Base-by-base conservation (phyloP, 495 filamentous ascomycete genomes). In the Lentithecium fluviatile region DNA sequence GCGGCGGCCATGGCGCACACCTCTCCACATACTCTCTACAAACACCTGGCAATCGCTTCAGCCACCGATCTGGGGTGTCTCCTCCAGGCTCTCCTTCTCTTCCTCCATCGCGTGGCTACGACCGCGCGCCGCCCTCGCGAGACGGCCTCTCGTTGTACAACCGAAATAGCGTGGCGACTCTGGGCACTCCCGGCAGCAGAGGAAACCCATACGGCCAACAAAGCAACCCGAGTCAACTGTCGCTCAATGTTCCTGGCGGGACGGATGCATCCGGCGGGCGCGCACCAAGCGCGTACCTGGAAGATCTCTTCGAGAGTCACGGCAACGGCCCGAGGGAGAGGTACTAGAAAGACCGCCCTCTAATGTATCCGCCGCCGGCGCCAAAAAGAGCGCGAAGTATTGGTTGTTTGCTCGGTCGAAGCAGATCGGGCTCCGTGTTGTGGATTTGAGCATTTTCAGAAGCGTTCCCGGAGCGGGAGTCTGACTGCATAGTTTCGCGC, bases 281-380 rank as follows among this genome's bases (percentile, higher is more conserved):
- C 40, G 90, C 91, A 25, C 94, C 94, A 11, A 96, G 91, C 73
- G 89, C 92, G 42, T 96, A 92, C 70, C 74, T 98, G 42, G 93
- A 98, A 58, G 94, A 97, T 77, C 68, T 98, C 57, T 88, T 98
- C 70, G 91, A 92, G 69, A 84, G 77, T 59, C 85, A 87, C 70
- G 72, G 69, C 12, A 67, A 66, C 48, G 73, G 71, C 56, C 70
- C 70, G 25, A 62, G 67, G 65, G 70, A 73, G 52, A 45, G 70
- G 57, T 73, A 66, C 52, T 68, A 58, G 53, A 19, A 24, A 24
- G 6, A 24, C 20, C 19, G 21, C 5, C 45, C 21, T 15, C 2
- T 24, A 2, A 13, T 42, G 6, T 21, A 21, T 10, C 15, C 34
- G 37, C 32, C 11, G 21, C 19, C 15, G 25, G 52, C 4, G 32